Evolutionary conservation across 306 rosid species (phyloP).

Genomic region (Mucuna pruriens): DNA sequence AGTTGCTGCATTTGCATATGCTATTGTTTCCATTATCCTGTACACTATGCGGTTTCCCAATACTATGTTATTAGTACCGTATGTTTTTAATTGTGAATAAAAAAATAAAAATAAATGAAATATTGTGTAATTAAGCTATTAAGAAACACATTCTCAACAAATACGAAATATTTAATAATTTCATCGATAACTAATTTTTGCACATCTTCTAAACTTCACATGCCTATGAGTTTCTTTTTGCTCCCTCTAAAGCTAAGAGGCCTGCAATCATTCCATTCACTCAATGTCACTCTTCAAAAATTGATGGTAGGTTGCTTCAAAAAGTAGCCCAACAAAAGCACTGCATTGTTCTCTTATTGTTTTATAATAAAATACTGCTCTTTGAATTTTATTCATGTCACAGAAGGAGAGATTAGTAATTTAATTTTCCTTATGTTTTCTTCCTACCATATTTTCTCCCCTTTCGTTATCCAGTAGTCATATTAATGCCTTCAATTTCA

Average conservation of each 20-base stretch:
- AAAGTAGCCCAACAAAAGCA: constrained; percentile 23
- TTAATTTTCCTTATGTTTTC: not conserved
- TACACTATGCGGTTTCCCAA: not conserved
- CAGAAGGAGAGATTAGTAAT: not conserved
- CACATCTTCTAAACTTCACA: too few species aligned
- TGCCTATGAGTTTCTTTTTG: constrained; percentile 31
- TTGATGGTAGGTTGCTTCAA: constrained; percentile 36
- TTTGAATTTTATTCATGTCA: not conserved
- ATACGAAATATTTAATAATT: too few species aligned
- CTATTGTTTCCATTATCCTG: constrained; percentile 37
- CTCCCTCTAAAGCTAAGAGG: constrained; percentile 16
- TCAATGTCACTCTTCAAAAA: constrained; percentile 18
- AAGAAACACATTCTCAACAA: too few species aligned
- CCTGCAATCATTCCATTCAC: constrained; percentile 1
- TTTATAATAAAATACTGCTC: not conserved
- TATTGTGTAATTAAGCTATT: too few species aligned
- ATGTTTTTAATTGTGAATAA: too few species aligned
- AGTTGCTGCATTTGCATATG: not conserved
- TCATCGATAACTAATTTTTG: too few species aligned
- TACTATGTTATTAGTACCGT: too few species aligned
- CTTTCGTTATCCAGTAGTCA: not conserved
- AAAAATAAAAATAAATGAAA: too few species aligned
- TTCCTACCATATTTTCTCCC: not conserved
- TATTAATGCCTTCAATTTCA: not conserved
- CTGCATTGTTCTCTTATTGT: not conserved